Base-by-base conservation (phyloP, 2,329 filamentous ascomycete species). In the Dothideomycetidae sp. region DNA sequence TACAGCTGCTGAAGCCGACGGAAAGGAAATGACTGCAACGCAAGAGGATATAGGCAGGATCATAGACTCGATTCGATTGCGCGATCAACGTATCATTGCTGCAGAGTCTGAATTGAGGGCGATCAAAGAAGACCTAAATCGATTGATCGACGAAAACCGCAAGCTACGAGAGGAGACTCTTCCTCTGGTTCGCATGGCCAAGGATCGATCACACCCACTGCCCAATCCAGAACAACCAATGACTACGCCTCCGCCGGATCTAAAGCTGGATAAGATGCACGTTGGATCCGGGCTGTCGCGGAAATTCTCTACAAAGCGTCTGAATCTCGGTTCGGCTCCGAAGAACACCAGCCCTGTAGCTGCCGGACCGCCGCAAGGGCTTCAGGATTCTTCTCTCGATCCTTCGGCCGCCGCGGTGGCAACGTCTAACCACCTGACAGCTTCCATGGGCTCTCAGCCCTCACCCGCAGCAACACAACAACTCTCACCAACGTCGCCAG, bases 11-110 rank as follows among this genome's bases (percentile, higher is more conserved):
- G 90, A 94, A 54, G 81, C 81, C 46, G 81, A 86, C 55, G 78
- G 76, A 31, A 78, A 86, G 56, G 85, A 93, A 53, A 76, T 82
- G 40, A 81, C 77, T 29, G 88, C 88, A 4, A 93, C 86, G 1
- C 75, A 93, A 48, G 88, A 93, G 52, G 90, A 98, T 53, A 84
- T 98, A 51, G 81, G 83, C 46, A 77, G 86, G 37, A 71, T 98
- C 13, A 88, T 93, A 44, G 81, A 88, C 52, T 85, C 92, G 44
- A 75, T 98, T 31, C 78, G 82, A 46, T 66, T 92, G 45, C 81
- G 90, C 48, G 90, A 98, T 56, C 84, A 94, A 60, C 78, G 85
- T 42, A 88, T 96, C 61, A 75, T 74, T 46, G 67, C 81, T 30
- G 72, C 88, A 16, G 88, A 96, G 58, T 71, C 77, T 41, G 85